A percentile compares a stretch with the other conserved stretches of the same genome.
phyloP scores from a whole-genome alignment of 208 protist species.

The Tritrichomonas musculus region DNA sequence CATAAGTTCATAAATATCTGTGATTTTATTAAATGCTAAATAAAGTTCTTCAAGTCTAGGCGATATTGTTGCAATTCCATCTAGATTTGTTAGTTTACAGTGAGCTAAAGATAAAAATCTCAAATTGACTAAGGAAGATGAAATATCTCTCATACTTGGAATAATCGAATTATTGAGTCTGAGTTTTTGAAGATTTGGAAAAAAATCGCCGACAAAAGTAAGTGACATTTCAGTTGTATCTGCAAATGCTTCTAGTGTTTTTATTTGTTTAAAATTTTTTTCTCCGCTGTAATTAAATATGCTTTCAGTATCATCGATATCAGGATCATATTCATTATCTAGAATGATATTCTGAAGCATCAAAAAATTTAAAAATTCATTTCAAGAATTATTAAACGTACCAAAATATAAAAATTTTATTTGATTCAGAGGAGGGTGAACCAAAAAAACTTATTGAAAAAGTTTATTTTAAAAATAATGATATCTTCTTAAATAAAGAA shows the following conservation, averaged over 20 bases:
- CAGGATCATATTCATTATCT: too few relatives aligned
- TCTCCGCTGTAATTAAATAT: not conserved
- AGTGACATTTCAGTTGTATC: not conserved
- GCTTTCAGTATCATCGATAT: too few relatives aligned
- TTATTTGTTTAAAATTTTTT: not conserved
- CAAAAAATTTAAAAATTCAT: too few relatives aligned
- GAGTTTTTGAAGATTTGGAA: not conserved
- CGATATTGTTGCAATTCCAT: not conserved
- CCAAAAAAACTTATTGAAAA: too few relatives aligned
- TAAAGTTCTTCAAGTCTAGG: not conserved
- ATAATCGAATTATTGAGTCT: slow-evolving; percentile 4
- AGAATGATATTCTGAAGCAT: too few relatives aligned
- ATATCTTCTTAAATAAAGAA: too few relatives aligned
- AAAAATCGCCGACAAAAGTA: not conserved
- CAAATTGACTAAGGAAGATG: not conserved
- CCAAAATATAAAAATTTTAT: too few relatives aligned
- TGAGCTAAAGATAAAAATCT: not conserved
- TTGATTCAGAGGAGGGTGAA: too few relatives aligned
- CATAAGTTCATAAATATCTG: not conserved
- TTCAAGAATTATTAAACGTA: too few relatives aligned
- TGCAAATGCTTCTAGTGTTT: not conserved
- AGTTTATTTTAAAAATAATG: too few relatives aligned
- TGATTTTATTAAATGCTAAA: not conserved
- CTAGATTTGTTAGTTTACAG: not conserved
- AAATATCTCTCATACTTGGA: not conserved